Conservation (phyloP, 257 asterid genomes). For the Anisodus acutangulus region DNA sequence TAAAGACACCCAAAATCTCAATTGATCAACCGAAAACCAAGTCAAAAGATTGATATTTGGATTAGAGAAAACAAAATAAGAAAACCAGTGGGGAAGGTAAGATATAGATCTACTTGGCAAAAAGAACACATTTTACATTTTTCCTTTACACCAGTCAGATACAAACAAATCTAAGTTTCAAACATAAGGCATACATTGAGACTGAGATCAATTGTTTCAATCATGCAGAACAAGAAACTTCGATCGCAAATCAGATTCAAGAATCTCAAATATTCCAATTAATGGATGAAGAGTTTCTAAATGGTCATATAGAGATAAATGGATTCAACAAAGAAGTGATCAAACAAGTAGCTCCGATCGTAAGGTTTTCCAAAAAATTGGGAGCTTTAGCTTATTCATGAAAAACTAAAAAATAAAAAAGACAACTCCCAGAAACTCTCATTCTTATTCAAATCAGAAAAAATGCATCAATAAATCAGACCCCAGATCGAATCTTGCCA, state of each 20-base stretch:
- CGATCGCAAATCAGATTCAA: background rate
- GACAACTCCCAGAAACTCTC: background rate
- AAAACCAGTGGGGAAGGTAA: background rate
- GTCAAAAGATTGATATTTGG: background rate
- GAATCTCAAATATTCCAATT: background rate
- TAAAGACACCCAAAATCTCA: background rate
- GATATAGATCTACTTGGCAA: background rate
- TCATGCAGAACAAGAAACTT: background rate
- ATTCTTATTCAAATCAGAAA: background rate
- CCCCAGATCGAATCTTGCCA: conserved; percentile 12
- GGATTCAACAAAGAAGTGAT: background rate
- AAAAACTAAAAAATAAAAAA: background rate
- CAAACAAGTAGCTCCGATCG: background rate
- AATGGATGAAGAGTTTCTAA: background rate
- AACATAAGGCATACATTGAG: background rate
- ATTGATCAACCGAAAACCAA: background rate
- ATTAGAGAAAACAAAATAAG: background rate
- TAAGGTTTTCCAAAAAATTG: background rate
- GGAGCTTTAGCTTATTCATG: background rate
- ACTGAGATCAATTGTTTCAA: background rate
- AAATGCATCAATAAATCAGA: background rate
- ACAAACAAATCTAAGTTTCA: background rate
- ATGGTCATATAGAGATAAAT: background rate
- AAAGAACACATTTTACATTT: background rate
- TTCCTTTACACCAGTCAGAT: background rate